These are phyloP conservation scores for Fusarium protoensiforme DNA, from an alignment of 2,329 filamentous ascomycete genomes.

Conservation along the genomic window DNA sequence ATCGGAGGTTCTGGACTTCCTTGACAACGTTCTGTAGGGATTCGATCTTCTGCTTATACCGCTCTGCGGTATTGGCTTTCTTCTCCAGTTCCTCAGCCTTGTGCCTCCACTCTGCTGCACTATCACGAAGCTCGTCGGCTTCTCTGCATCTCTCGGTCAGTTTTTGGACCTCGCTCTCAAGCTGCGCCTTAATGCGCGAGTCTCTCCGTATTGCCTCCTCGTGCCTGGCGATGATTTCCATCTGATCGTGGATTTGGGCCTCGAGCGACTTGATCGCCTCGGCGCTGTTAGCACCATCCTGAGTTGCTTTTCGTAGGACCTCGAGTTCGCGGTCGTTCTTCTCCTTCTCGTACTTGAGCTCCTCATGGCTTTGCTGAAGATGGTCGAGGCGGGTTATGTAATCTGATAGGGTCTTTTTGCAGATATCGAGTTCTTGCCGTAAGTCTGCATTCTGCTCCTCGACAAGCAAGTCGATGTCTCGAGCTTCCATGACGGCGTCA, in stretches of 20 bases:
- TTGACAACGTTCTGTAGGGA: conserved; percentile 65
- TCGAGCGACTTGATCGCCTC: conserved; percentile 66
- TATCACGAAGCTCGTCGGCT: conserved; percentile 65
- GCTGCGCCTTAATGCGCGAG: conserved; percentile 58
- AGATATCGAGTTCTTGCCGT: conserved; percentile 61
- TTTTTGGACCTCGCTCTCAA: conserved; percentile 65
- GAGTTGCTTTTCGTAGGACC: conserved; percentile 60
- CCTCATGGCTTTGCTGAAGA: conserved; percentile 71
- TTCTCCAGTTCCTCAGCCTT: conserved; percentile 69
- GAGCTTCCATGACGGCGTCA: conserved; percentile 54
- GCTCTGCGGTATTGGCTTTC: conserved; percentile 71
- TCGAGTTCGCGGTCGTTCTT: conserved; percentile 66
- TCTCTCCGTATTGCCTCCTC: conserved; percentile 65
- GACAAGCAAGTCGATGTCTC: conserved; percentile 66
- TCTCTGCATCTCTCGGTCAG: conserved; percentile 60
- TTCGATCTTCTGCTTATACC: conserved; percentile 72
- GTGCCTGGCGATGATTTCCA: conserved; percentile 73
- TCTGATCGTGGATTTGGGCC: conserved; percentile 71
- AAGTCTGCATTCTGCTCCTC: conserved; percentile 66
- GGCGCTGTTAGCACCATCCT: conserved; percentile 63
- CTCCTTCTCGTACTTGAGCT: conserved; percentile 71
- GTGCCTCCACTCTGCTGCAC: conserved; percentile 68
- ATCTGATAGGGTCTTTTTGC: conserved; percentile 68
- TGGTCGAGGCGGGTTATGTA: conserved; percentile 69
- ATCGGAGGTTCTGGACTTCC: conserved; percentile 66